These are phyloP conservation scores for Aureobasidium uvarum DNA, from an alignment of 2,329 filamentous ascomycete species.

Conservation along the genomic window DNA sequence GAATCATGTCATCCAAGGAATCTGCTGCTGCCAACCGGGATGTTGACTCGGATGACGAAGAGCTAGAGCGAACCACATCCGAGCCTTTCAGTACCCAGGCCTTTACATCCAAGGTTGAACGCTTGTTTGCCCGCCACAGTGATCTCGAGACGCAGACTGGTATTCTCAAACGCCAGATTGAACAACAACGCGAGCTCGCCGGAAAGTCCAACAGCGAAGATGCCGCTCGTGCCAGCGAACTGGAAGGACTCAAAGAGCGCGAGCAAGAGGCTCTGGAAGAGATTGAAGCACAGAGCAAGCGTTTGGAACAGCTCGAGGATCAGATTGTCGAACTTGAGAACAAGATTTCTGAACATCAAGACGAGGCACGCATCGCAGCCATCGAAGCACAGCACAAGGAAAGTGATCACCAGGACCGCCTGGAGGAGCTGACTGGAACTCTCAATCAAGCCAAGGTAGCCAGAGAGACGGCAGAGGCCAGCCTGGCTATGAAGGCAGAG, in stretches of 20 bases:
- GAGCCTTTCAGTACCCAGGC: conserved; percentile 67
- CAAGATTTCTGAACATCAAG: conserved; percentile 32
- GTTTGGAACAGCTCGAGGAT: conserved; percentile 35
- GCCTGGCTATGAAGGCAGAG: conserved; percentile 32
- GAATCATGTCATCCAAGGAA: conserved; percentile 49
- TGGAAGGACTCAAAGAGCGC: conserved; percentile 27
- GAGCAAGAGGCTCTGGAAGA: conserved; percentile 37
- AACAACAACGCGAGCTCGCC: conserved; percentile 91
- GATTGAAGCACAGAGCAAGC: conserved; percentile 34
- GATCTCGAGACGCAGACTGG: conserved; percentile 82
- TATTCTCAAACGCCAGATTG: conserved; percentile 86
- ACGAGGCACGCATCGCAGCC: conserved; percentile 40
- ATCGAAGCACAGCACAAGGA: conserved; percentile 41
- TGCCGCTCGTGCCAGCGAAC: conserved; percentile 36
- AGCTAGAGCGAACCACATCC: conserved; percentile 40
- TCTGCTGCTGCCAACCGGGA: conserved; percentile 35
- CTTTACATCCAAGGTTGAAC: conserved; percentile 76
- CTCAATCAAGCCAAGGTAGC: conserved; percentile 30
- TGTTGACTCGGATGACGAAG: conserved; percentile 36
- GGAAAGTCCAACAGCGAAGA: conserved; percentile 71
- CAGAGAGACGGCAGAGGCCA: conserved; percentile 31
- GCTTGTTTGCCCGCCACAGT: conserved; percentile 72
- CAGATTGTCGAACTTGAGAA: conserved; percentile 39
- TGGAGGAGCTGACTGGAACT: conserved; percentile 27
- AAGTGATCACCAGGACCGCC: conserved; percentile 33